These are phyloP conservation scores for Neonectria neomacrospora DNA, from an alignment of 2,329 filamentous ascomycete species.

Conservation along the genomic window DNA sequence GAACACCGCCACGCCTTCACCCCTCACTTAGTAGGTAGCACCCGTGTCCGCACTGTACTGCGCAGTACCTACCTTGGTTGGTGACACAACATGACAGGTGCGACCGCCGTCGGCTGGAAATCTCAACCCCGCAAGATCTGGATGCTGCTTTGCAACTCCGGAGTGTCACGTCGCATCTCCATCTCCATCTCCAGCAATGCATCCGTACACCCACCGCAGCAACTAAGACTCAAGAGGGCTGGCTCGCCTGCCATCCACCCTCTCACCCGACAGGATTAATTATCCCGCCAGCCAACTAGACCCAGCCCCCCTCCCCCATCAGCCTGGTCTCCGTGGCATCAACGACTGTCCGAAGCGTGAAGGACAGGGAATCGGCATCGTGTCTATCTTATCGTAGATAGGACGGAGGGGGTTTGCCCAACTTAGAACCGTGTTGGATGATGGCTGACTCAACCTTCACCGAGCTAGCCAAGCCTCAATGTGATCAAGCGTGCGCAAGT, in stretches of 20 bases:
- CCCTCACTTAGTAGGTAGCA: neutral
- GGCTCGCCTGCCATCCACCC: constrained; percentile 15
- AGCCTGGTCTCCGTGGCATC: constrained; percentile 30
- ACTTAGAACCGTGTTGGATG: constrained; percentile 9
- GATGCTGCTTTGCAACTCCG: constrained; percentile 24
- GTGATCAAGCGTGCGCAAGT: constrained; percentile 44
- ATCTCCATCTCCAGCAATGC: constrained; percentile 8
- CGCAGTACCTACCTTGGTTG: neutral
- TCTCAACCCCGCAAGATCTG: constrained; percentile 33
- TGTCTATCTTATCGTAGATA: constrained; percentile 36
- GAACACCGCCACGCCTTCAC: neutral
- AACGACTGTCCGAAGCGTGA: constrained; percentile 27
- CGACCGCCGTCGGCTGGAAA: constrained; percentile 11
- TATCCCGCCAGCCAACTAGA: constrained; percentile 35
- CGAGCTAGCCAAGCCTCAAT: constrained; percentile 33
- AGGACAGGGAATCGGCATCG: constrained; percentile 20
- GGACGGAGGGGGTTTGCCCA: constrained; percentile 25
- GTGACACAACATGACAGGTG: constrained; percentile 13
- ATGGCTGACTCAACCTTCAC: constrained; percentile 32
- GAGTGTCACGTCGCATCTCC: constrained; percentile 42
- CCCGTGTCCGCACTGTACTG: constrained; percentile 16
- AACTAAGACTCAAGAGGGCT: neutral
- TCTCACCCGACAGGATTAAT: constrained; percentile 6
- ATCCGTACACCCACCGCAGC: constrained; percentile 20
- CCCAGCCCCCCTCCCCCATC: constrained; percentile 33